A percentile compares a stretch with the other conserved stretches of the same genome.
Evolutionary conservation across 164 flowering plant species (phyloP).

Genomic region (Stephania yunnanensis): DNA sequence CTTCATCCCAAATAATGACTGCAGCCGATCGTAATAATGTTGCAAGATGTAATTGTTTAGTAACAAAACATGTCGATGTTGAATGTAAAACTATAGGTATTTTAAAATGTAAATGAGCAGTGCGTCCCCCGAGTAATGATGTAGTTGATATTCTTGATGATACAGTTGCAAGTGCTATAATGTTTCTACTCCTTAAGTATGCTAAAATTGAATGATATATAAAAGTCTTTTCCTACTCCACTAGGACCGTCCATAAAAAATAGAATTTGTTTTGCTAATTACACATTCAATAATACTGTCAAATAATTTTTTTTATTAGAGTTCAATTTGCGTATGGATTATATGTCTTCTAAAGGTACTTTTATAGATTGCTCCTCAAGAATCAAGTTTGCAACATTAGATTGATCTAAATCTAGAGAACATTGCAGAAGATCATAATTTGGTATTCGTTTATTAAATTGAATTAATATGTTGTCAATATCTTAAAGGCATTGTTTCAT

Average conservation of each 20-base stretch:
- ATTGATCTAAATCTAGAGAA: too few relatives aligned
- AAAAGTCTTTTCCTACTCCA: constrained; percentile 20
- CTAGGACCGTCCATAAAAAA: constrained; percentile 25
- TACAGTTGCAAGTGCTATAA: constrained; percentile 12
- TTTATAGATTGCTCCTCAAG: neutral
- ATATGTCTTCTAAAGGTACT: neutral
- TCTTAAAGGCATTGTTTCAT: too few relatives aligned
- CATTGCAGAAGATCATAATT: too few relatives aligned
- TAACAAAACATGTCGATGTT: neutral
- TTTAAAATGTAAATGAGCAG: constrained; percentile 26
- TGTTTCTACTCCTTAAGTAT: neutral
- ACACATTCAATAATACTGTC: neutral
- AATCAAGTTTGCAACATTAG: neutral
- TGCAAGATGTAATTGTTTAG: constrained; percentile 7
- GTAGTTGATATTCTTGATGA: constrained; percentile 19
- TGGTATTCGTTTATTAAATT: too few relatives aligned
- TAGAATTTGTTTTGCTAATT: neutral
- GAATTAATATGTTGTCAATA: too few relatives aligned
- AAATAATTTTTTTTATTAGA: neutral
- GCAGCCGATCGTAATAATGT: neutral
- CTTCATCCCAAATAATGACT: too few relatives aligned
- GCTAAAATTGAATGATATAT: constrained; percentile 16
- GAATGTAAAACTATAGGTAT: neutral
- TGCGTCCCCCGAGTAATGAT: constrained; percentile 16
- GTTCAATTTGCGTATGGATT: too few relatives aligned